Evolutionary conservation across 352 stramenopile species (phyloP), one percentile per base, ranked within the genome.

Genomic region (Phytophthora colocasiae): DNA sequence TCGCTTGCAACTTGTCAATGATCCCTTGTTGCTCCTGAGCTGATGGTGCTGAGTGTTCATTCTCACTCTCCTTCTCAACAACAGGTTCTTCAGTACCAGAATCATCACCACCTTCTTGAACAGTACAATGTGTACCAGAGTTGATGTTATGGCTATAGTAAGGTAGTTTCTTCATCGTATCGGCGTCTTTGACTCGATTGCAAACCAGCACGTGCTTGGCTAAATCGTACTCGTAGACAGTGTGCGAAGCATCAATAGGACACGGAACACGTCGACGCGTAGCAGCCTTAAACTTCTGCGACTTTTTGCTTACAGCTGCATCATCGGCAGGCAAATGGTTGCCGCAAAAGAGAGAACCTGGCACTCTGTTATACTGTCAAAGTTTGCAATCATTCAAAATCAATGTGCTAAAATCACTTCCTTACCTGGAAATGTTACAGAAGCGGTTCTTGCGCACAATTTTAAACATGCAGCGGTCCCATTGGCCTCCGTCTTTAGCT

Each of bases 121-220:
- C 19, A 12, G 15, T 54, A 36, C 58, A 76, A 47, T 91, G 77
- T 5, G 50, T 77, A 4, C 85, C 87, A 29, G 85, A 93, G 67
- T 95, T 95, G 58, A 95, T 91, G 46, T 92, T 90, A 51, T 86
- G 77, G 22, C 57, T 76, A 61, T 92, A 95, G 66, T 83, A 93
- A 17, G 85, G 81, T 46, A 93, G 67, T 22, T 69, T 63, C 63
- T 74, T 77, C 71, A 87, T 87, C n/a, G 60, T 59, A 1, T 82
- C 69, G 15, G 74, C 74, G 51, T 93, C 83, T 54, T 91, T 91
- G 24, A 87, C 73, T 11, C 83, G 84, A 71, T 93, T 95, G 73
- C 87, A 95, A 5, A 95, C 75, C 43, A 85, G 62, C 44, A 91
- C 72, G 69, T 95, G 87, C 72, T 93, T 93, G 49, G 73, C 80